Percentiles rank a stretch among this genome's conserved stretches.
Evolutionary conservation across 2,329 filamentous ascomycete species (phyloP).

Genomic region (Decorospora gaudefroyi): DNA sequence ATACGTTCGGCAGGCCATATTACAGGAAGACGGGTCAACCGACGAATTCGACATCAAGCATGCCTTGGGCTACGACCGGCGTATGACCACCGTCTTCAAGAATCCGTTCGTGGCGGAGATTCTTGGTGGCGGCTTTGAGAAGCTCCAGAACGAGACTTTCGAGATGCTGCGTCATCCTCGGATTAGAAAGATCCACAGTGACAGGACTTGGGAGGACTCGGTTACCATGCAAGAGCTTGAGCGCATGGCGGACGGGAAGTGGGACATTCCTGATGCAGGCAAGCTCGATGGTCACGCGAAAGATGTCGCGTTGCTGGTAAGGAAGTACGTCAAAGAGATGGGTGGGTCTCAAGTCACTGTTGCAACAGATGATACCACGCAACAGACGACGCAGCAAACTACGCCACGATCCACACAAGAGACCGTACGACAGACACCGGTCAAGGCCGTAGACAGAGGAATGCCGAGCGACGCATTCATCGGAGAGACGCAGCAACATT

Average conservation of each 20-base stretch:
- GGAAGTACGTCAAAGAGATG: conserved; percentile 27
- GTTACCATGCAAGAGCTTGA: conserved; percentile 73
- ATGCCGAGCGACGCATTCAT: not conserved
- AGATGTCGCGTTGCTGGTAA: conserved; percentile 35
- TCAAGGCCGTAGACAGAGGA: not conserved
- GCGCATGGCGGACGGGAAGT: conserved; percentile 63
- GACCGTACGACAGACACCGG: conserved; percentile 5
- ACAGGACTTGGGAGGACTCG: conserved; percentile 70
- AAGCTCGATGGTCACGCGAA: conserved; percentile 37
- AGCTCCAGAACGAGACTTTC: conserved; percentile 68
- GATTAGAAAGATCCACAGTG: conserved; percentile 76
- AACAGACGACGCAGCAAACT: conserved; percentile 23
- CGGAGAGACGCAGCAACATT: conserved; percentile 2
- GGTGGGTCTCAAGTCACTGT: conserved; percentile 18
- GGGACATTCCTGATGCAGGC: conserved; percentile 32
- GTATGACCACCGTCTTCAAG: conserved; percentile 63
- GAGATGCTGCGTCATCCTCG: conserved; percentile 77
- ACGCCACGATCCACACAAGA: conserved; percentile 22
- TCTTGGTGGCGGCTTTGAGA: conserved; percentile 78
- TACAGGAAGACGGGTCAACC: conserved; percentile 25
- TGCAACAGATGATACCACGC: conserved; percentile 30
- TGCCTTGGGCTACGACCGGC: conserved; percentile 22
- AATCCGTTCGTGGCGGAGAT: conserved; percentile 78
- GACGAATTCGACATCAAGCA: conserved; percentile 31
- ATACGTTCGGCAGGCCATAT: conserved; percentile 42